Conservation (phyloP, 306 rosid genomes). For the Quercus robur region DNA sequence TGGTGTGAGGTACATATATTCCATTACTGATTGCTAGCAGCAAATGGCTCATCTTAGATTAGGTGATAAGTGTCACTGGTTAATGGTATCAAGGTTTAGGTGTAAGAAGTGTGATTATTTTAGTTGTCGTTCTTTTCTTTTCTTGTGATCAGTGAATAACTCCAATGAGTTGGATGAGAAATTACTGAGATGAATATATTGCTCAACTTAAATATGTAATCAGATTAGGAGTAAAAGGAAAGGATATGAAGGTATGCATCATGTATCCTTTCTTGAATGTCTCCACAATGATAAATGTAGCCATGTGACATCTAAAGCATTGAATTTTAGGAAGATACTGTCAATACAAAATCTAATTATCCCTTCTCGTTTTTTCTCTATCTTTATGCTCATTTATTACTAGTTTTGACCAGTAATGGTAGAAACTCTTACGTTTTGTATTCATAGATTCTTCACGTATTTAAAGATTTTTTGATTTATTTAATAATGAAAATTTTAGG, state of each 20-base stretch:
- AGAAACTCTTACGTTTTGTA: background rate
- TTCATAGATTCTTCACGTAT: conserved; percentile 7
- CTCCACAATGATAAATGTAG: background rate
- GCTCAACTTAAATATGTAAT: background rate
- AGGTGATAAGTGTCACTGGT: background rate
- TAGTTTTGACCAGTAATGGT: background rate
- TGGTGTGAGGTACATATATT: background rate
- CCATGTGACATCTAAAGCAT: background rate
- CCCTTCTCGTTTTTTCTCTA: background rate
- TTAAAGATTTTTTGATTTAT: conserved; percentile 1
- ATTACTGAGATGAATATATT: background rate
- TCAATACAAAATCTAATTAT: background rate
- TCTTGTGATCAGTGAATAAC: conserved; percentile 1
- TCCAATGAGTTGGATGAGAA: background rate
- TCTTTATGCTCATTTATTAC: background rate
- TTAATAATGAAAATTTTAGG: conserved; percentile 52
- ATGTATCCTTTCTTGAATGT: background rate
- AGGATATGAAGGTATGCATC: background rate
- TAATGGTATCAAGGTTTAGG: background rate
- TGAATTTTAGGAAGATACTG: background rate
- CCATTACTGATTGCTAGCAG: background rate
- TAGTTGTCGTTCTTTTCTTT: background rate
- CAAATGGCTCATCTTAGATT: background rate
- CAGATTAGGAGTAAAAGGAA: background rate
- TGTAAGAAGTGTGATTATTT: background rate